Evolutionary conservation across 2,329 filamentous ascomycete species (phyloP).

Genomic region (Pseudocercospora musae): DNA sequence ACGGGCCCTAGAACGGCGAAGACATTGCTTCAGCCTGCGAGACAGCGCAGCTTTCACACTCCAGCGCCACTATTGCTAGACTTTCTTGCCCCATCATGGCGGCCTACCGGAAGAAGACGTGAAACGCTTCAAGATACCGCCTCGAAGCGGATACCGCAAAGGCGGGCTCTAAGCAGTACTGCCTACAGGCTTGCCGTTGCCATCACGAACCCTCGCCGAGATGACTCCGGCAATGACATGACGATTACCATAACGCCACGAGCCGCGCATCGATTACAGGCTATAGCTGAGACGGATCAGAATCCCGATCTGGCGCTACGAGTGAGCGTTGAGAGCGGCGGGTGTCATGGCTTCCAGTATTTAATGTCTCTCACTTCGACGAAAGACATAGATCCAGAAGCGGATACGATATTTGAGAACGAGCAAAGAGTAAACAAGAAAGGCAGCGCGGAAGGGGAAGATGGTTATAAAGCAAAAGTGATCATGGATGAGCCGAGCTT

Average conservation of each 20-base stretch:
- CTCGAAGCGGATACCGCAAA: not conserved
- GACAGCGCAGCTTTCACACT: constrained; percentile 18
- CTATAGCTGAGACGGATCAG: constrained; percentile 52
- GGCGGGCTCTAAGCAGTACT: not conserved
- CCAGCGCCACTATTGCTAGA: constrained; percentile 34
- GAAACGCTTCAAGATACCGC: not conserved
- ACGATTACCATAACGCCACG: constrained; percentile 77
- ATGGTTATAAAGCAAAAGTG: constrained; percentile 64
- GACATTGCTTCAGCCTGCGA: not conserved
- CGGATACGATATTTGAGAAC: constrained; percentile 85
- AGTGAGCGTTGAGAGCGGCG: constrained; percentile 86
- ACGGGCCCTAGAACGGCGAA: not conserved
- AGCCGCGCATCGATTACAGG: constrained; percentile 69
- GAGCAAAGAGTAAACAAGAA: constrained; percentile 36
- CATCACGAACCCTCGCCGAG: constrained; percentile 68
- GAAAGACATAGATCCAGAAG: constrained; percentile 60
- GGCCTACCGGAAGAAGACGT: not conserved
- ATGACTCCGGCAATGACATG: constrained; percentile 84
- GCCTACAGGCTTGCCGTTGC: constrained; percentile 30
- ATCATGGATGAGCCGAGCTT: constrained; percentile 85
- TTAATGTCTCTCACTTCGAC: constrained; percentile 75
- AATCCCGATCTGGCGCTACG: constrained; percentile 85
- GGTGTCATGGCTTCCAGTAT: constrained; percentile 98
- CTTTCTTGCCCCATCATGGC: constrained; percentile 36
- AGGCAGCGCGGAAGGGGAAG: constrained; percentile 33